Evolutionary conservation across 169 alveolate genomes (phyloP), one percentile per base, ranked within the genome.

Genomic region (Plasmodium billcollinsi): DNA sequence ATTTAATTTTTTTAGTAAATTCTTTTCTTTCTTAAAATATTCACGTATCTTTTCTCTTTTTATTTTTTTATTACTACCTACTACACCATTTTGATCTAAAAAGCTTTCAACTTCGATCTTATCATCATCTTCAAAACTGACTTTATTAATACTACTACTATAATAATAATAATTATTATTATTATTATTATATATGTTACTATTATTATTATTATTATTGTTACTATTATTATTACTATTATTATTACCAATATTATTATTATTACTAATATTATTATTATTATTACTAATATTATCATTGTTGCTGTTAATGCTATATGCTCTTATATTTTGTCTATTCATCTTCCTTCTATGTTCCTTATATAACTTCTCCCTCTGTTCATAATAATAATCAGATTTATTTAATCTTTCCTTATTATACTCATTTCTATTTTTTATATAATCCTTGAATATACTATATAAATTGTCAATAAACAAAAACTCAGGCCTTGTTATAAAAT

Each of bases 381-480:
- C 47, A 62, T 21, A 62, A 62, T 21, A 62, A 62, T 15, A 18
- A 18, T 62, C 47, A 3, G 15, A n/a, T 21, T 24, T 43, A 7
- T 1, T 62, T 33, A 3, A 24, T 39, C 47, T 61, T 8, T 26
- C 71, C 18, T 18, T n/a, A 6, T 61, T 52, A n/a, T 50, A 78
- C 65, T 66, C 78, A 54, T 59, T 78, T 59, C 78, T 66, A 72
- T 67, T 83, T 1, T 49, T 9, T 14, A 67, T 69, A 21, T 83
- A 45, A 2, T 45, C 85, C 24, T 70, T 83, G 71, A 83, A 83
- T 2, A 71, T n/a, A n/a, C 56, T 18, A 63, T 83, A 83, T 5
- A 83, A 72, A n/a, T 62, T 83, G 15, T 71, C 85, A 12, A 83
- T 83, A 58, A 83, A 83, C 39, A 83, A 56, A 62, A 67, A 83